Evolutionary conservation across 2,329 filamentous ascomycete genomes (phyloP).

Genomic region (Rosellinia necatrix): DNA sequence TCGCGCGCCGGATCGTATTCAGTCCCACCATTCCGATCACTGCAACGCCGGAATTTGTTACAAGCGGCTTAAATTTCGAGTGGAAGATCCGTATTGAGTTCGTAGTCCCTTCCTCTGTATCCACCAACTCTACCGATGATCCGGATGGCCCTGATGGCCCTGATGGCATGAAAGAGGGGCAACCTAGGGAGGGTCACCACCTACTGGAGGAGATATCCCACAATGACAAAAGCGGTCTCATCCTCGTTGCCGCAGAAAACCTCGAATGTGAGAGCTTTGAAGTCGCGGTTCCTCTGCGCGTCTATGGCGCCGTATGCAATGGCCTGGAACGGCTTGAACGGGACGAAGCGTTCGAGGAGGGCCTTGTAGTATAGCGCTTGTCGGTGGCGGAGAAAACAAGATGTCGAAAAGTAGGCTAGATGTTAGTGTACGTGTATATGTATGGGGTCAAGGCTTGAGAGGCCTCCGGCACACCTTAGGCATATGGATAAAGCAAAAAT

Average conservation of each 20-base stretch:
- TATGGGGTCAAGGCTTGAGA: background rate
- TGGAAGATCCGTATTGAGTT: constrained; percentile 95
- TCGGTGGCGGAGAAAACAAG: background rate
- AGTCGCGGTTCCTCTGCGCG: constrained; percentile 79
- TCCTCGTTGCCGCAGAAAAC: constrained; percentile 78
- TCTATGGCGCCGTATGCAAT: constrained; percentile 70
- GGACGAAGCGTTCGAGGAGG: constrained; percentile 57
- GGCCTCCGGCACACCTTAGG: constrained; percentile 7
- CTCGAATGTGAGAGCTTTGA: constrained; percentile 89
- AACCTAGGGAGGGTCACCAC: constrained; percentile 44
- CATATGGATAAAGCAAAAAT: constrained; percentile 11
- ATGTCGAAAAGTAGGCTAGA: background rate
- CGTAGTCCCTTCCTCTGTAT: constrained; percentile 67
- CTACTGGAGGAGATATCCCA: constrained; percentile 79
- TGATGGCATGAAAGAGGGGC: constrained; percentile 29
- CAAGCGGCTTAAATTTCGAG: constrained; percentile 81
- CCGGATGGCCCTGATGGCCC: constrained; percentile 30
- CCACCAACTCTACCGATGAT: constrained; percentile 9
- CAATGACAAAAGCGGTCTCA: constrained; percentile 75
- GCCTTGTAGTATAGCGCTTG: constrained; percentile 34
- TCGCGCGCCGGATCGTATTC: constrained; percentile 78
- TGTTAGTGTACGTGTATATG: constrained; percentile 18
- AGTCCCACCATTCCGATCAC: constrained; percentile 79
- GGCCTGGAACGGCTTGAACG: constrained; percentile 61
- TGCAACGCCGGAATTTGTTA: constrained; percentile 90